Evolutionary conservation across 1,284 basidiomycete species (phyloP), one percentile per base, ranked within the genome.

Genomic region (Heterobasidion irregulare): DNA sequence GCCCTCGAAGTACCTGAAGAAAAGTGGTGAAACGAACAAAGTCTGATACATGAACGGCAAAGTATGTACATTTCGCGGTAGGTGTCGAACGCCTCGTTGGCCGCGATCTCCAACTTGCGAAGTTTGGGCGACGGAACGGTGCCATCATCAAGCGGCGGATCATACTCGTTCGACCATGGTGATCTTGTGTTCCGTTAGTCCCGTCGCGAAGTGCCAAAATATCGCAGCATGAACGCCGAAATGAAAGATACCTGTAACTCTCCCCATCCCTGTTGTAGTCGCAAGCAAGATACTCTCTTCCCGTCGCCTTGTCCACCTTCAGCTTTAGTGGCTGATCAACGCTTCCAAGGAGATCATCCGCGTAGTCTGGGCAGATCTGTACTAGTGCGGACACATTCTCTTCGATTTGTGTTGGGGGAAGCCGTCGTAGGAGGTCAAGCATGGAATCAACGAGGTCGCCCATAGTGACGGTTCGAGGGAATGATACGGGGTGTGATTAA

Each of bases 251-350:
- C 94, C 95, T 78, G 73, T 94, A 97, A 65, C 90, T 91, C 66
- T 97, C 94, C 2, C 94, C 95, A 66, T 99, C 97, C 36, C 93
- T 79, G 74, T 99, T 99, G 70, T 99, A 99, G 70, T 99, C 97
- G 70, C 96, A 98, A 36, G 90, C 89, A 46, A 99, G 83, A 68
- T 92, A 99, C 56, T 98, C 94, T 62, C 83, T 83, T 10, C 93
- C 92, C 0, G 83, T 86, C 8, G 81, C 78, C 41, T 77, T 78
- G 76, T 98, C 96, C 44, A 81, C 83, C 70, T 82, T 79, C 53
- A 98, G 75, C 65, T 86, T 84, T 60, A 98, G 77, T 10, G 97
- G 97, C 70, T 96, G 92, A 76, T 99, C 97, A 59, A 99, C 94
- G 59, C 91, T 93, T 46, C 92, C 91, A 53, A 96, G 78, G 32